phyloP scores from a whole-genome alignment of 2,329 filamentous ascomycete species.

The Neobulgaria alba region DNA sequence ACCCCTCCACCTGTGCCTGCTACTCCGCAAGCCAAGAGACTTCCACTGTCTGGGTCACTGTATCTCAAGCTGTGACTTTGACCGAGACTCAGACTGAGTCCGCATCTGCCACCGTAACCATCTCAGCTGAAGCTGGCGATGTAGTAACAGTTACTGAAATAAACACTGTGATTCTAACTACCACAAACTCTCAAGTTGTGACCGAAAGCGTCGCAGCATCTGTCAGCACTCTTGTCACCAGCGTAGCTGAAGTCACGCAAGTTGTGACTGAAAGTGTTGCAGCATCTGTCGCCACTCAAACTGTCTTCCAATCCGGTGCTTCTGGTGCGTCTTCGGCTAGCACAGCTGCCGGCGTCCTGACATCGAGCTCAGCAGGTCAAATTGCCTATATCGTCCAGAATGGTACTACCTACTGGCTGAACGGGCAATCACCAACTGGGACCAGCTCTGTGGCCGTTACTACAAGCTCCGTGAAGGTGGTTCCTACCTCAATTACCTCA shows the following conservation, averaged over 20 bases:
- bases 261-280: neutral
- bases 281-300: neutral
- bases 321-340: neutral
- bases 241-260: neutral
- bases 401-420: conserved; percentile 18
- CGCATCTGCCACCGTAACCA: conserved; percentile 10
- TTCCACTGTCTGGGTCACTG: conserved; percentile 11
- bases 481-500: conserved; percentile 8
- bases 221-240: neutral
- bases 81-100: conserved; percentile 7
- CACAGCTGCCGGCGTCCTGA: neutral
- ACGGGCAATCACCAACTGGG: conserved; percentile 16
- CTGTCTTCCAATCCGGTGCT: neutral
- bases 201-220: neutral
- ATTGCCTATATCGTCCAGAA: neutral
- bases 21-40: neutral
- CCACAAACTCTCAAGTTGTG: neutral
- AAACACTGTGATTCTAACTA: neutral
- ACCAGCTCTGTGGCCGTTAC: conserved; percentile 11
- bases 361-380: conserved; percentile 3
- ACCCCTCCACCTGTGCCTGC: conserved; percentile 8
- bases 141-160: neutral
- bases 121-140: conserved; percentile 5
- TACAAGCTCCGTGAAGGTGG: conserved; percentile 18
- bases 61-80: conserved; percentile 10